Base-by-base conservation (phyloP, 2,329 filamentous ascomycete species). In the Gnomoniopsis sp. region DNA sequence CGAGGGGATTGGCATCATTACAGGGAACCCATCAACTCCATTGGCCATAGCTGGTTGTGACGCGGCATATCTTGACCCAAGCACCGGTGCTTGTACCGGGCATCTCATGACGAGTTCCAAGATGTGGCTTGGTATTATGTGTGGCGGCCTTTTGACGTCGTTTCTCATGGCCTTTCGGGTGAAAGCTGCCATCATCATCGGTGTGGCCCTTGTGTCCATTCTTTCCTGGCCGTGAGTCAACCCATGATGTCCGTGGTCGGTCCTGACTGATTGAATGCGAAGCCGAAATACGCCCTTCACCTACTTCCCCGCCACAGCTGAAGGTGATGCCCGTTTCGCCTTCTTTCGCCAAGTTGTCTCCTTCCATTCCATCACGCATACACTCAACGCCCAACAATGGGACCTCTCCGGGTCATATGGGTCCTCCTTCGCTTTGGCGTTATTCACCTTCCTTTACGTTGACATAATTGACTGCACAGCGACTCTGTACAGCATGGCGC, bases 71-170 rank as follows among this genome's bases (percentile, higher is more conserved):
- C 73, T 84, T 21, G 72, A 83, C 2, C 63, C 68, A 6, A 78
- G 73, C 1, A 81, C 80, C 17, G 75, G 80, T 64, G 60, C 61
- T n/a, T 88, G 85, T 63, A 67, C 74, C 3, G 76, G 77, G 21
- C 79, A 86, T 23, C 86, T 90, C 68, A 92, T 96, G 89, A 81
- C 86, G 6, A 95, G 84, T 66, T 88, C 90, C 30, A 60, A 87
- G 84, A 77, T 96, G 80, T 96, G 92, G 92, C 84, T 96, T 55
- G 92, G 90, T 12, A 88, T 96, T 63, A 87, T 91, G 69, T 85
- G 88, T 55, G 90, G 92, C 15, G 90, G 91, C 36, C 79, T 96
- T 49, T 72, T 96, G 41, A 93, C 91, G 0, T 86, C 89, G 6
- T 83, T 93, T 64, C 84, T 96, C 72, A 91, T 91, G 88, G 83